Evolutionary conservation across 2,329 filamentous ascomycete species (phyloP), one percentile per base, ranked within the genome.

Genomic region (Ophiostoma novo-ulmi): DNA sequence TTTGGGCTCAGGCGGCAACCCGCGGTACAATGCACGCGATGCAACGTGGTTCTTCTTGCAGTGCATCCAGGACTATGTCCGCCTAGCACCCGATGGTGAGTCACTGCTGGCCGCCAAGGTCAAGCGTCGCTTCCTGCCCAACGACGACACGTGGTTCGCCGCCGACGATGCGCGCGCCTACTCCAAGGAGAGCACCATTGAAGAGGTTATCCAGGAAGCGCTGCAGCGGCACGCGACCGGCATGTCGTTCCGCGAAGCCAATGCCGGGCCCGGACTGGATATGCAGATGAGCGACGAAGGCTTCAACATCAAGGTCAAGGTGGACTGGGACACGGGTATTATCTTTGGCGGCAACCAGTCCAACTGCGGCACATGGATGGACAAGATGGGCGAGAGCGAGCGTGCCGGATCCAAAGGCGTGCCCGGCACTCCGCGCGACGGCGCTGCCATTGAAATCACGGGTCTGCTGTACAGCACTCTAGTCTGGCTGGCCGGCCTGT

Each of bases 351-450:
- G 96, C 44, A 98, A 92, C 77, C 94, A 97, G 77, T 85, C 83
- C 80, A 99, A 99, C 80, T 99, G 96, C 76, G 95, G 95, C 69
- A 99, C 95, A 1, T 99, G 95, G 95, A 97, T 97, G 93, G 95
- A 99, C 84, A 99, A 99, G 85, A 99, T 99, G 95, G 95, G 95
- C n/a, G 95, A 99, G 80, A 97, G 93, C 73, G 88, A 91, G 74
- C 91, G 89, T 73, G 95, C 96, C 20, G 90, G 91, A 71, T 97
- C 89, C 77, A 98, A 97, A 82, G 96, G 95, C 68, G 84, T 97
- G 26, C 96, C 95, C 0, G 95, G 94, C 10, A 99, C 95, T n/a
- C 95, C 95, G 66, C 91, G 96, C 76, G 96, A 99, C 78, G 95
- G 95, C 39, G 93, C 95, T 61, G 93, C 95, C 26, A 87, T 99